A percentile compares a stretch with the other conserved stretches of the same genome.
Evolutionary conservation across 306 rosid species (phyloP).

Genomic region (Cucurbita maxima): DNA sequence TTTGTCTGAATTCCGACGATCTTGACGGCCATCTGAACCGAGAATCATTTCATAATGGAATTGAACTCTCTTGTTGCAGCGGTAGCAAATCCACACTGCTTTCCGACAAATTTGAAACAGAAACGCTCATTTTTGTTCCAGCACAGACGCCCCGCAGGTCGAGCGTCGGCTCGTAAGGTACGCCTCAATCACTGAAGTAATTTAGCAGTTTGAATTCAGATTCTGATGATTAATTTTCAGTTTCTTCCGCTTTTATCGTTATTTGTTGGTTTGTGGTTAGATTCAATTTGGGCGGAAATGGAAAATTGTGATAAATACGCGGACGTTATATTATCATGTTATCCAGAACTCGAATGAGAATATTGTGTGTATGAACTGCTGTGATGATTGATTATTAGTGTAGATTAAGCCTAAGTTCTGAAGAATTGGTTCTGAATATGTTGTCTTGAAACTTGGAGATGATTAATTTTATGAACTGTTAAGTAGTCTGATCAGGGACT

Average conservation of each 20-base stretch:
- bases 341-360: not conserved
- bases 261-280: not conserved
- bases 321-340: not conserved
- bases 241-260: not conserved
- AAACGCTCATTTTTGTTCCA: not conserved
- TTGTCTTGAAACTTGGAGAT: not conserved
- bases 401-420: not conserved
- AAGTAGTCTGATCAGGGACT: not conserved
- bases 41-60: not conserved
- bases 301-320: not conserved
- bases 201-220: not conserved
- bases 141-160: not conserved
- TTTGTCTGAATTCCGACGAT: not conserved
- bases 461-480: not conserved
- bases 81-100: not conserved
- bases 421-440: not conserved
- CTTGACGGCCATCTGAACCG: not conserved
- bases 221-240: not conserved
- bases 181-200: not conserved
- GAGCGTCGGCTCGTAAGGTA: not conserved
- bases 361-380: not conserved
- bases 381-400: not conserved
- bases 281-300: not conserved
- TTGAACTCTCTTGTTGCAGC: not conserved
- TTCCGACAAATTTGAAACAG: not conserved